Evolutionary conservation across 2,329 filamentous ascomycete species (phyloP), one percentile per base, ranked within the genome.

Genomic region (Exophiala oligosperma): DNA sequence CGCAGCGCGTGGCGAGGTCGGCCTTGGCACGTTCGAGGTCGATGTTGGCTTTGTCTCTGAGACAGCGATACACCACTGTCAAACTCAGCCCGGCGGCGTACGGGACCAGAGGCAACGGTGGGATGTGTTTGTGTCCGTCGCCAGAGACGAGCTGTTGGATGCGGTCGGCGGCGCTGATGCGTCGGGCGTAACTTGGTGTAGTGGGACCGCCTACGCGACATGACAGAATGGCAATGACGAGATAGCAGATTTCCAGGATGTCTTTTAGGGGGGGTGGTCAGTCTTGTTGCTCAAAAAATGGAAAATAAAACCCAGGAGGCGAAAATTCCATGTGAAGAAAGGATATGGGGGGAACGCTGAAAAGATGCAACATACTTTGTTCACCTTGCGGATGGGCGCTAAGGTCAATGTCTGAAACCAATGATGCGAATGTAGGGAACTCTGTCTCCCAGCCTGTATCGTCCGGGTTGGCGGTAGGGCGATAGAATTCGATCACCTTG

Each of bases 61-160:
- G 77, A 56, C 83, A 79, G 14, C 82, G 79, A 64, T 85, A 84
- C 2, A 81, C 79, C 1, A 84, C 81, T 2, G 79, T 79, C 59
- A 84, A 74, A 2, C 81, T 80, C 4, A 85, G 72, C 1, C 80
- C 77, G 17, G 84, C 74, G 3, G 81, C 79, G 62, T 84, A 85
- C 2, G 82, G 81, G 12, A 84, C 74, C 4, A 84, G 73, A 1
- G 82, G 82, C 3, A 84, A 69, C 0, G 81, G 80, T 24, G 81
- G 76, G 1, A 84, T 71, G 23, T 56, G 47, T 8, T 54, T 37
- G 43, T 61, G 59, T 40, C 53, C 41, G 14, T 57, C 63, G 11
- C 73, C 66, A 32, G 75, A 70, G 4, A 76, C 72, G 17, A 76
- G 73, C 66, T 80, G 76, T 44, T 82, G 77, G 46, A 84, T 79